Base-by-base conservation (phyloP, 140 eudicot species). In the Cichorium intybus region DNA sequence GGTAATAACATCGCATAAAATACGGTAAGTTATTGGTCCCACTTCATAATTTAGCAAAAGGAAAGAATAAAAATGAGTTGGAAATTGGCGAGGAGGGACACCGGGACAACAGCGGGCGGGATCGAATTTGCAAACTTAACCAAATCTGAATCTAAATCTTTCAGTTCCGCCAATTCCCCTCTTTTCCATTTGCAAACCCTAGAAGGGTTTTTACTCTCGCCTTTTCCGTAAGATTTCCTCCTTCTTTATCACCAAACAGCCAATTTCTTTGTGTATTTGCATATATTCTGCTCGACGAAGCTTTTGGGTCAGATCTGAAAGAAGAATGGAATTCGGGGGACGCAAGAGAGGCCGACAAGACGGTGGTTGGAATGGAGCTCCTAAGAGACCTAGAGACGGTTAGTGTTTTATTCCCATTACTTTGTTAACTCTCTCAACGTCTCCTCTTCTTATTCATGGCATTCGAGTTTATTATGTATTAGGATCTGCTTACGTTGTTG, bases 321-420 rank as follows among this genome's bases (percentile, higher is more conserved):
- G 14, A 23, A 16, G 22, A n/a, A 87, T 87, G 95, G 90, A 80
- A 45, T 77, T 78, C 43, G 86, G 86, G 4, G 90, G 87, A 10
- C 81, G 87, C 5, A 86, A 86, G 65, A 75, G 90, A 66, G 87
- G 90, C 21, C 68, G 87, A 24, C 74, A 62, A 53, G 90, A 78
- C 27, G 85, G 67, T 17, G 75, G 46, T 43, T 82, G 79, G 59
- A 80, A 81, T 29, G 90, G 95, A 24, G 83, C 74, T 12, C 63
- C 79, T 15, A 87, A 87, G 68, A 70, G 78, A 70, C 75, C 84
- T 7, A 78, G 75, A 56, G 81, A 84, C 64, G 90, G 90, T 87
- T 34, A 72, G 89, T 76, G 0, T 26, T 12, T n/a, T 37, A 18
- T 52, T 43, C 47, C 33, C 16, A n/a, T 29, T 15, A 3, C 11